Evolutionary conservation across 2,329 filamentous ascomycete species (phyloP), one percentile per base, ranked within the genome.

Genomic region (Xylariomycetidae sp.): DNA sequence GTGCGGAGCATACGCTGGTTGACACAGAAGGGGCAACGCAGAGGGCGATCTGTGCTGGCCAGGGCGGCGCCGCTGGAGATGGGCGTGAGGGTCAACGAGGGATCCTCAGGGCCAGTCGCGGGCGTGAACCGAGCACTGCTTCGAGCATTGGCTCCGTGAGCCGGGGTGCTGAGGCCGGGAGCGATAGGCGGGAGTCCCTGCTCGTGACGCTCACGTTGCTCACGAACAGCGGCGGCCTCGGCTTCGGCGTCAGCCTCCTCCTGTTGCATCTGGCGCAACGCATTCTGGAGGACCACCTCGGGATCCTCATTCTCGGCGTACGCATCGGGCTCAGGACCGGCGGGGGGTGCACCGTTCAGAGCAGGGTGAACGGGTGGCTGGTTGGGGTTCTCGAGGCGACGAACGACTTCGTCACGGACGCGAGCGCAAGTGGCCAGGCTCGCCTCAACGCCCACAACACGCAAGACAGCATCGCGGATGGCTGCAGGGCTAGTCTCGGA

Each of bases 1-100:
- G 65, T 72, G 13, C 73, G 62, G 32, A 79, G 61, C 72, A 78
- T 75, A 5, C 74, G 64, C 45, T 75, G 70, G 43, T 78, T 79
- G 22, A 79, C 65, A 40, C 74, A 79, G 43, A 76, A 79, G 1
- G 74, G 74, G 42, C 74, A 79, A 13, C 74, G 63, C 18, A 76
- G 52, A 2, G 74, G 71, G 14, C 64, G 55, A 22, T 77, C 69
- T 19, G 61, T 59, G 5, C 57, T 54, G 4, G 67, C 60, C 18
- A 70, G 50, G 6, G 69, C 65, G 4, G 57, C 63, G 12, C 66
- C 66, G 12, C 68, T 66, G 18, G 71, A 65, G 29, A 76, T 75
- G 2, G 73, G 72, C 3, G 72, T 76, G 25, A 76, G 58, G 4
- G 64, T 72, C 20, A 76, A 58, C 10, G 47, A 34, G 22, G 73